A percentile compares a stretch with the other conserved stretches of the same genome.
These are phyloP conservation scores for Neurospora sp. DNA, from an alignment of 495 filamentous ascomycete genomes.

Conservation along the genomic window DNA sequence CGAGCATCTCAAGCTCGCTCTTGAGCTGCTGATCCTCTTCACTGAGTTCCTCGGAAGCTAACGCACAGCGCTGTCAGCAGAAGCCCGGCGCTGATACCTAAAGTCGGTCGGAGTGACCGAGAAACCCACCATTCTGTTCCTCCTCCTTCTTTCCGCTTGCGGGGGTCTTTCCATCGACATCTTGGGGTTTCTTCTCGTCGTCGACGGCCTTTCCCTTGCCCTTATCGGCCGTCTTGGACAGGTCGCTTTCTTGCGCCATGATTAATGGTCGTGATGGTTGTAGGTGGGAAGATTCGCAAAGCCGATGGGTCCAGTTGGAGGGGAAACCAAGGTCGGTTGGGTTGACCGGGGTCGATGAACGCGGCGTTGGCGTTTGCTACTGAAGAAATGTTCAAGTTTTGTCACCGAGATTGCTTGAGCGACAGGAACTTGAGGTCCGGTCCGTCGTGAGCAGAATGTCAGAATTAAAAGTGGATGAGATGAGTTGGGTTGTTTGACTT, in stretches of 20 bases:
- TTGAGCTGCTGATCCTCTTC: slow-evolving; percentile 98
- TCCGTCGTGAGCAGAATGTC: background rate
- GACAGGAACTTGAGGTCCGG: background rate
- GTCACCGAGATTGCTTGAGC: background rate
- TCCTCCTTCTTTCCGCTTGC: slow-evolving; percentile 69
- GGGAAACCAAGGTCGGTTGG: background rate
- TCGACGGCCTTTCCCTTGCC: slow-evolving; percentile 86
- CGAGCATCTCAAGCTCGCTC: slow-evolving; percentile 95
- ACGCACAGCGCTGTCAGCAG: slow-evolving; percentile 14
- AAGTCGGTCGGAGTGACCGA: slow-evolving; percentile 3
- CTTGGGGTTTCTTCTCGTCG: slow-evolving; percentile 51
- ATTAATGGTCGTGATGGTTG: slow-evolving; percentile 5
- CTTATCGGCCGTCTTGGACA: slow-evolving; percentile 77
- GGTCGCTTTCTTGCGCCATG: slow-evolving; percentile 91
- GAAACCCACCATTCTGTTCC: slow-evolving; percentile 38
- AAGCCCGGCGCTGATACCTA: slow-evolving; percentile 2
- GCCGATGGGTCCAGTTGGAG: background rate
- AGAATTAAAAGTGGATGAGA: background rate
- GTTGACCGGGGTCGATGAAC: background rate
- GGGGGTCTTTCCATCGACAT: slow-evolving; percentile 55
- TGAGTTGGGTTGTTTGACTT: background rate
- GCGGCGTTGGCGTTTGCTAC: background rate
- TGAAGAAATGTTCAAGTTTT: background rate
- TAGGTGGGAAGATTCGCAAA: background rate
- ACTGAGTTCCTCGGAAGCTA: slow-evolving; percentile 65